phyloP scores from a whole-genome alignment of 495 filamentous ascomycete species.

The Cudoniella acicularis region DNA sequence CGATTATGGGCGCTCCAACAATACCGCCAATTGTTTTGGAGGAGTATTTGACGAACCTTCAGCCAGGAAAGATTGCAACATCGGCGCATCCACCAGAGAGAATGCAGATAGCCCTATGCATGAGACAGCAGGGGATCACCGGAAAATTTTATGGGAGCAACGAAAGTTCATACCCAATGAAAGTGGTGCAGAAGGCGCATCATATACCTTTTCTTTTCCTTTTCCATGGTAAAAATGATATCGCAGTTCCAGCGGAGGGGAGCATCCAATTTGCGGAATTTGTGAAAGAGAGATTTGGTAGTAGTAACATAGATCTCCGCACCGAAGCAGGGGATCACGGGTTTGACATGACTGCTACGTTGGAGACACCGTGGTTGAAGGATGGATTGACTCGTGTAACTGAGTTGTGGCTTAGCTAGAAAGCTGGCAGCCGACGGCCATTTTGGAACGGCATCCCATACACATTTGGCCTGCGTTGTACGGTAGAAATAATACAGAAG shows the following conservation, averaged over 20 bases:
- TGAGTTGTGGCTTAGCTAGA: slow-evolving; percentile 1
- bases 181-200: not conserved
- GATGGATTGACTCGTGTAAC: slow-evolving; percentile 5
- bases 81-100: slow-evolving; percentile 5
- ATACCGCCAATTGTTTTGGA: not conserved
- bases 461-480: no score
- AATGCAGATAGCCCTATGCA: not conserved
- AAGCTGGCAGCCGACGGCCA: not conserved
- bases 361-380: slow-evolving; percentile 12
- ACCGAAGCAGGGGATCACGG: slow-evolving; percentile 14
- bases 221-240: slow-evolving; percentile 4
- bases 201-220: slow-evolving; percentile 2
- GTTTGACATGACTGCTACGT: slow-evolving; percentile 1
- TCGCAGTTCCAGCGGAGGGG: slow-evolving; percentile 4
- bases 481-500: no score
- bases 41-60: not conserved
- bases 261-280: slow-evolving; percentile 1
- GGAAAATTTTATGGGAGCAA: slow-evolving; percentile 1
- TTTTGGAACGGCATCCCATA: no score
- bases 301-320: not conserved
- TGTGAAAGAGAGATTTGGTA: slow-evolving; percentile 9
- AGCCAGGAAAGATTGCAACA: slow-evolving; percentile 1
- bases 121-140: slow-evolving; percentile 3
- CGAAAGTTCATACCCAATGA: not conserved
- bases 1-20: not conserved